These are phyloP conservation scores for Claviceps sp. DNA, from an alignment of 2,329 filamentous ascomycete species.

Conservation along the genomic window DNA sequence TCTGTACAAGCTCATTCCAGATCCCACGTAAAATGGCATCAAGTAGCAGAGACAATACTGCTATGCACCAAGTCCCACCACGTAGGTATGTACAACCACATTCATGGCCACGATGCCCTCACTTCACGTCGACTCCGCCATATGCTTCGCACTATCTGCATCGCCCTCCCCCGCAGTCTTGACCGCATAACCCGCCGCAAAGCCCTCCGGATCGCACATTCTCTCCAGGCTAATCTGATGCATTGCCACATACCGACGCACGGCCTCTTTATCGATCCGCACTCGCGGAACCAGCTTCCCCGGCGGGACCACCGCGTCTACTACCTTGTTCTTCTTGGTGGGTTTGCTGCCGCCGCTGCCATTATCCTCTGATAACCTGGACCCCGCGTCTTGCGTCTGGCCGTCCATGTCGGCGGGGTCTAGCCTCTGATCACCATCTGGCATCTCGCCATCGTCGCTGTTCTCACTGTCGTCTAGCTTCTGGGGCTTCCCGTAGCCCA, in stretches of 20 bases:
- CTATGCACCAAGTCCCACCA: not conserved
- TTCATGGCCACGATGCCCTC: not conserved
- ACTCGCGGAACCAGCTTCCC: constrained; percentile 30
- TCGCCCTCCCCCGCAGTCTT: constrained; percentile 23
- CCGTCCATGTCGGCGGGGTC: not conserved
- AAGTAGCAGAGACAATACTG: too few relatives aligned
- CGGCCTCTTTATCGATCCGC: constrained; percentile 36
- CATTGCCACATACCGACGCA: constrained; percentile 53
- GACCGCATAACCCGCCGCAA: constrained; percentile 52
- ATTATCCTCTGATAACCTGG: not conserved
- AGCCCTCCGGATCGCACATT: constrained; percentile 62
- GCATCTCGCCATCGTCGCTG: constrained; percentile 6
- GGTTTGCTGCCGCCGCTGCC: not conserved
- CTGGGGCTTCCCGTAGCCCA: constrained; percentile 26
- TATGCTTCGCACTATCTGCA: constrained; percentile 17
- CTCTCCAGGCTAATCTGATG: constrained; percentile 50
- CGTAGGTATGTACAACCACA: not conserved
- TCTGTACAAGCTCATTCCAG: too few relatives aligned
- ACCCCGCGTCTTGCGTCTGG: not conserved
- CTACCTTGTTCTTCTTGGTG: not conserved
- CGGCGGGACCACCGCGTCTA: not conserved
- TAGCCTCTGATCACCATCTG: not conserved
- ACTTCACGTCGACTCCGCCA: constrained; percentile 6
- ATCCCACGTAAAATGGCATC: too few relatives aligned
- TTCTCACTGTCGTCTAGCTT: constrained; percentile 1